These are phyloP conservation scores for Mycena capillaripes DNA, from an alignment of 768 basidiomycete species.

Conservation along the genomic window DNA sequence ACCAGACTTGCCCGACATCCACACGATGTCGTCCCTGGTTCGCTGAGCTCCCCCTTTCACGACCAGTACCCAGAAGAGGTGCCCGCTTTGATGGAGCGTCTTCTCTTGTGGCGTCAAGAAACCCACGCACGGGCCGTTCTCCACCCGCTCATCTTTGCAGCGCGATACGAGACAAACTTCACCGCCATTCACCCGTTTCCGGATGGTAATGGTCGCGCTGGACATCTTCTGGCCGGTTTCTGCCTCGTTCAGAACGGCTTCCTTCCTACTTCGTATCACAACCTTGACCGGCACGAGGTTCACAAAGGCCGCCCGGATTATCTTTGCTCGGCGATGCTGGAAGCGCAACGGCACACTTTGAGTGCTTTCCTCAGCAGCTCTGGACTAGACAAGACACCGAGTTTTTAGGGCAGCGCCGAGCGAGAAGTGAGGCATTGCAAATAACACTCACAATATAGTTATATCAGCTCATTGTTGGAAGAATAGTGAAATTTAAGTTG, in stretches of 20 bases:
- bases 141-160: conserved; percentile 14
- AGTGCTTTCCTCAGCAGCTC: conserved; percentile 9
- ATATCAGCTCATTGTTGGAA: too few relatives aligned
- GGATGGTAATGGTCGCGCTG: background rate
- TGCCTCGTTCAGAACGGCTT: conserved; percentile 4
- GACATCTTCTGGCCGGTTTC: conserved; percentile 3
- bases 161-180: conserved; percentile 7
- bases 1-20: conserved; percentile 14
- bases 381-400: too few relatives aligned
- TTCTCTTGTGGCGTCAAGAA: conserved; percentile 15
- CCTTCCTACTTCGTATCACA: background rate
- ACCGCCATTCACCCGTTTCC: conserved; percentile 7
- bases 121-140: conserved; percentile 7
- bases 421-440: too few relatives aligned
- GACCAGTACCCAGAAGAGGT: conserved; percentile 12
- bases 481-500: too few relatives aligned
- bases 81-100: conserved; percentile 4
- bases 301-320: conserved; percentile 14
- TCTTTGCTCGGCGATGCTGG: conserved; percentile 12
- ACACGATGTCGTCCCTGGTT: background rate
- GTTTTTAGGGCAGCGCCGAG: too few relatives aligned
- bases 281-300: conserved; percentile 6
- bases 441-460: too few relatives aligned
- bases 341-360: conserved; percentile 6
- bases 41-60: too few relatives aligned